Conservation (phyloP, 148 eudicot genomes). For the Suaeda aralocaspica region DNA sequence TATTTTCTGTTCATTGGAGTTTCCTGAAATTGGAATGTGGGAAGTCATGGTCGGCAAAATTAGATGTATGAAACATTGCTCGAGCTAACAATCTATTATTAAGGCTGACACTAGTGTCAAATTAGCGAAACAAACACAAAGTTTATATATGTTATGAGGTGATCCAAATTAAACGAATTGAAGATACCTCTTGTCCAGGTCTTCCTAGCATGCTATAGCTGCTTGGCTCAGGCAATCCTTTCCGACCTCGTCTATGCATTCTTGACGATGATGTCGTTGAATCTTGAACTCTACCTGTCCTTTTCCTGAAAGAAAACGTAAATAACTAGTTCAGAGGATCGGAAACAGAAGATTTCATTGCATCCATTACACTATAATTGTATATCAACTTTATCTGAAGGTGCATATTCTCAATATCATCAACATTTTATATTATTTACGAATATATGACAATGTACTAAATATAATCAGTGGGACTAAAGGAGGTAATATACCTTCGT, state of each 20-base stretch:
- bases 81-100: too few relatives aligned
- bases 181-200: conserved; percentile 34
- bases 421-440: too few relatives aligned
- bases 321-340: too few relatives aligned
- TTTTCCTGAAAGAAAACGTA: conserved; percentile 48
- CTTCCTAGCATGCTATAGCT: conserved; percentile 47
- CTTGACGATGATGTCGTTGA: conserved; percentile 33
- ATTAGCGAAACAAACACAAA: neutral
- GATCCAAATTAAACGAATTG: neutral
- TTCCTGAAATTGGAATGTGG: conserved; percentile 31
- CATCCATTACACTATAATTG: too few relatives aligned
- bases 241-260: conserved; percentile 41
- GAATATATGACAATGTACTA: too few relatives aligned
- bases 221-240: conserved; percentile 44
- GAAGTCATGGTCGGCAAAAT: too few relatives aligned
- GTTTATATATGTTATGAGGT: neutral
- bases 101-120: too few relatives aligned
- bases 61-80: too few relatives aligned
- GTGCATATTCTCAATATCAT: too few relatives aligned
- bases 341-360: too few relatives aligned
- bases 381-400: too few relatives aligned
- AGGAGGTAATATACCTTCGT: conserved; percentile 40
- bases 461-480: too few relatives aligned
- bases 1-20: conserved; percentile 31
- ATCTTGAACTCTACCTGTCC: conserved; percentile 33